These are phyloP conservation scores for Tetrapisispora taiwanensis DNA, from an alignment of 805 yeast species.

Conservation along the genomic window DNA sequence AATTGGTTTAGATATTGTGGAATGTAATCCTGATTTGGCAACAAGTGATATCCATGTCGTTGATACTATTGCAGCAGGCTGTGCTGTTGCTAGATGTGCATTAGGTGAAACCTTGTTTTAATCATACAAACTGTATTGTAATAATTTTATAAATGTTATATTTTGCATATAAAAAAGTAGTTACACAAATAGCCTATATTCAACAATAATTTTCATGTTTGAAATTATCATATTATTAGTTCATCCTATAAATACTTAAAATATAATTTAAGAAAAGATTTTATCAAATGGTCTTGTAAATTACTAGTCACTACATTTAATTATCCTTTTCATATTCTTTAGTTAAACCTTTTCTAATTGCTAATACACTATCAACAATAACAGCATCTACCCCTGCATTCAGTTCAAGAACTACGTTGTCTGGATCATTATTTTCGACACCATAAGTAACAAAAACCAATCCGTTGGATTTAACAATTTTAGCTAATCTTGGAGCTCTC, in stretches of 20 bases:
- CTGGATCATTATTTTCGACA: slow-evolving; percentile 71
- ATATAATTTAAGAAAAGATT: too few species aligned
- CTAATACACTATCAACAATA: slow-evolving; percentile 90
- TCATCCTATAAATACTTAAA: too few species aligned
- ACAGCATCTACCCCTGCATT: slow-evolving; percentile 96
- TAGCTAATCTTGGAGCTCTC: slow-evolving; percentile 81
- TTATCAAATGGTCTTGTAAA: too few species aligned
- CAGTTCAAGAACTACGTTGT: slow-evolving; percentile 73
- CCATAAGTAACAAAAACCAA: slow-evolving; percentile 93
- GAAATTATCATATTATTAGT: too few species aligned
- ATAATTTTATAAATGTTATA: neutral
- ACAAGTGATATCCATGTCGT: slow-evolving; percentile 61
- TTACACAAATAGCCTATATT: neutral
- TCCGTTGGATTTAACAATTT: slow-evolving; percentile 84
- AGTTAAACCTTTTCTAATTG: slow-evolving; percentile 75
- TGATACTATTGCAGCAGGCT: slow-evolving; percentile 83
- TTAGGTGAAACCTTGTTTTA: slow-evolving; percentile 70
- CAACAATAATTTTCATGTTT: neutral
- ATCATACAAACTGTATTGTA: too few species aligned
- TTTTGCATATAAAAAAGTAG: neutral
- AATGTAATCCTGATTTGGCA: slow-evolving; percentile 84
- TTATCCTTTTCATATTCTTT: neutral
- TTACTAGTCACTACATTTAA: too few species aligned
- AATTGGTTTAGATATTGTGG: slow-evolving; percentile 84
- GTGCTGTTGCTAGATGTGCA: slow-evolving; percentile 88